These are phyloP conservation scores for Perkinsus olseni DNA, from an alignment of 169 alveolate genomes.

Conservation along the genomic window DNA sequence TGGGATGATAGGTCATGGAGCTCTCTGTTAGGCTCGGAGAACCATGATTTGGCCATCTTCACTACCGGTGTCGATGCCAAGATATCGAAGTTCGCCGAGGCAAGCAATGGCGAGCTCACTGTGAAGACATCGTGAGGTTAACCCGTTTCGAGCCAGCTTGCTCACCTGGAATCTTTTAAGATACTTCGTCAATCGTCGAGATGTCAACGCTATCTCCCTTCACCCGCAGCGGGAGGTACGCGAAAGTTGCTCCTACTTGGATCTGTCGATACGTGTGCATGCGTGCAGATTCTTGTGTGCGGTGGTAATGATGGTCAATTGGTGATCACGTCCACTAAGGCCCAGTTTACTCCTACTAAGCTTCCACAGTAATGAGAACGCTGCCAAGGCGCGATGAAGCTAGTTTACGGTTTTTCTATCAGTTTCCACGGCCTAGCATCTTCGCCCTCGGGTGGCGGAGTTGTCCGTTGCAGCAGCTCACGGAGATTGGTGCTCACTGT, in stretches of 20 bases:
- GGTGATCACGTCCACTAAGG: not conserved
- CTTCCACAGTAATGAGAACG: not conserved
- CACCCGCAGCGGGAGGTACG: not conserved
- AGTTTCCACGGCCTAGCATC: slow-evolving; percentile 2
- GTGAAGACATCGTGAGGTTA: not conserved
- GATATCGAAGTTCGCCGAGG: not conserved
- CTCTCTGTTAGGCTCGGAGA: not conserved
- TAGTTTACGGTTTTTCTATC: not conserved
- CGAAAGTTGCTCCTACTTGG: not conserved
- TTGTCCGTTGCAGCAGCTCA: not conserved
- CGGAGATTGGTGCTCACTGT: not conserved
- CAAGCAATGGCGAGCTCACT: not conserved
- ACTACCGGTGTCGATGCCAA: not conserved
- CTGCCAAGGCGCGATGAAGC: not conserved
- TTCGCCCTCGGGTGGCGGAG: not conserved
- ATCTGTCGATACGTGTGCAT: not conserved
- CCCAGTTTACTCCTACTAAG: not conserved
- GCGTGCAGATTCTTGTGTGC: not conserved
- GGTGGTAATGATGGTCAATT: not conserved
- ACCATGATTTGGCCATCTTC: not conserved
- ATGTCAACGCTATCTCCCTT: not conserved
- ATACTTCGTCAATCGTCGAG: not conserved
- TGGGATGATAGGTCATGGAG: not conserved
- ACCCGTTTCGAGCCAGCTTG: not conserved
- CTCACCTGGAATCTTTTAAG: not conserved